Base-by-base conservation (phyloP, 805 yeast genomes). In the Barnettozyma sucrosica region DNA sequence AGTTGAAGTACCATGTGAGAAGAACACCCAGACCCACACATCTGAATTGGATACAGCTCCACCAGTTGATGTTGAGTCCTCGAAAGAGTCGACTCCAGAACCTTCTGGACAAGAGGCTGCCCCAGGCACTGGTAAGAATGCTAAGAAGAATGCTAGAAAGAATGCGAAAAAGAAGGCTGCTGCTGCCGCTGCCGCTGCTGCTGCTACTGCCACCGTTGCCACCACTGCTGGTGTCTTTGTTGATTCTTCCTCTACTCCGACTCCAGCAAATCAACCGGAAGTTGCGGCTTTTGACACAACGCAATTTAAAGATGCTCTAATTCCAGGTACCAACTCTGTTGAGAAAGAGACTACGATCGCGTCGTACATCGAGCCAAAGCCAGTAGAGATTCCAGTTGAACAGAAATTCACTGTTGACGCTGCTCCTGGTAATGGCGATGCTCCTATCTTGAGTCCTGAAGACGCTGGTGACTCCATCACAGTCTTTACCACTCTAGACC, bases 321-420 rank as follows among this genome's bases (percentile, higher is more conserved):
- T 23, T 26, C 11, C 41, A 19, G 13, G 19, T 11, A 20, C 20
- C 18, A n/a, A 24, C 14, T 24, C 38, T 24, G 28, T 32, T 16
- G 42, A 43, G n/a, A 25, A 32, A 30, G 26, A 19, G 13, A 16
- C 42, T 26, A 24, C 20, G 13, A 16, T 38, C 21, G 43, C 25
- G 20, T 37, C 32, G 5, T 53, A 55, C 38, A 24, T 40, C 5
- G 56, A 52, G 36, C 51, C 54, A 9, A 43, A 37, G 19, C 47
- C 55, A 19, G 55, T 54, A 32, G 57, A 46, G 32, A 52, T 56
- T 16, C 62, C 60, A 44, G 51, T 23, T 18, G 47, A 48, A 2
- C 58, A 57, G 33, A 55, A 56, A 45, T 54, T 54, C 32, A 18
- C 44, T 26, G 54, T 51, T n/a, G 51, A 53, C 5, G 40, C 48